A percentile compares a stretch with the other conserved stretches of the same genome.
These are phyloP conservation scores for Corchorus olitorius DNA, from an alignment of 345 rosid genomes.

Conservation along the genomic window DNA sequence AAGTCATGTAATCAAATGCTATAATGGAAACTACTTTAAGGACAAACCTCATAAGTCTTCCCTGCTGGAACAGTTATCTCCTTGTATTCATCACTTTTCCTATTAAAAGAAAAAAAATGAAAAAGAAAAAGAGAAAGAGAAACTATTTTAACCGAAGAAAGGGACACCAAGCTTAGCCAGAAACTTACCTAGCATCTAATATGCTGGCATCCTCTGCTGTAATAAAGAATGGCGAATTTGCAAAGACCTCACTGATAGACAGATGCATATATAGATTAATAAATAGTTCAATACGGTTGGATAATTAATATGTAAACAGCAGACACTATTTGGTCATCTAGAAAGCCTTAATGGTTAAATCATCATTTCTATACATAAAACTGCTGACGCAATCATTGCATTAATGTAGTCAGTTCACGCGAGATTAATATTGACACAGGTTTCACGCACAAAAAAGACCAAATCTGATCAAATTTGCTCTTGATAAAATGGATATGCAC, in stretches of 20 bases:
- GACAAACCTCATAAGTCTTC: constrained; percentile 74
- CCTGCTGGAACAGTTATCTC: constrained; percentile 83
- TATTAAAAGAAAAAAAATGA: constrained; percentile 19
- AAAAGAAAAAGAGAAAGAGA: constrained; percentile 25
- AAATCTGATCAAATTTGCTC: not conserved
- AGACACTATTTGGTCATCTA: not conserved
- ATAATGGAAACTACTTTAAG: constrained; percentile 7
- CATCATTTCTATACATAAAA: constrained; percentile 1
- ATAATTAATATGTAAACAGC: constrained; percentile 19
- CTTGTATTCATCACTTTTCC: constrained; percentile 83
- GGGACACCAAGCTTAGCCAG: constrained; percentile 17
- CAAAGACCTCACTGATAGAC: constrained; percentile 78
- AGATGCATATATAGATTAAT: constrained; percentile 13
- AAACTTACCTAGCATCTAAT: constrained; percentile 55
- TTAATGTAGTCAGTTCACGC: not conserved
- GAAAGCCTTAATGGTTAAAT: not conserved
- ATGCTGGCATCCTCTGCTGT: constrained; percentile 83
- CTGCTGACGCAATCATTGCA: not conserved
- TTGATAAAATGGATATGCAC: not conserved
- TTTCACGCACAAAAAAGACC: not conserved
- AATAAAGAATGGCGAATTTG: constrained; percentile 90
- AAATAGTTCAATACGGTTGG: not conserved
- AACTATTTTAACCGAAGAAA: constrained; percentile 22
- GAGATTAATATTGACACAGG: not conserved
- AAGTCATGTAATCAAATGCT: constrained; percentile 11